Base-by-base conservation (phyloP, 768 basidiomycete genomes). In the Podaxis sp. region DNA sequence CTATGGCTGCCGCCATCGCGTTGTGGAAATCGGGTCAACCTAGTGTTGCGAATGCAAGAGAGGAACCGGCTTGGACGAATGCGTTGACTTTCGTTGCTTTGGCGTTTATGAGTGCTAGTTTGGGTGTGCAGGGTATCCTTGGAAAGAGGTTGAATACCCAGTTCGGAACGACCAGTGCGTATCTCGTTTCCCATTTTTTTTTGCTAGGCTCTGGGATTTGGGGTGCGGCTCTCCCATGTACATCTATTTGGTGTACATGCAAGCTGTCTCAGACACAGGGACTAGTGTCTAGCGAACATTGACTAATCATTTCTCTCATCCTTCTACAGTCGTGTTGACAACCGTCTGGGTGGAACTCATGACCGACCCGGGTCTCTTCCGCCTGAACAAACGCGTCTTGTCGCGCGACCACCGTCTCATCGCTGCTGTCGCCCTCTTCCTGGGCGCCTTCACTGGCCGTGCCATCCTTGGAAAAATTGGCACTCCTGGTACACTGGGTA, bases 341-440 rank as follows among this genome's bases (percentile, higher is more conserved):
- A 91, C 90, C 17, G 84, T 93, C 61, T 95, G 92, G 92, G 91
- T 93, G 66, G 93, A 95, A 68, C 84, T 95, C 53, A 82, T 91
- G 82, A 87, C 87, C 55, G 91, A 93, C 72, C 93, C 93, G 0
- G 75, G 84, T 52, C 83, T 96, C 22, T 89, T 95, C 80, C 69
- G 79, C 26, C 60, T 84, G 51, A 80, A 80, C 44, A 76, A 82
- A 55, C 75, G 75, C 56, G 81, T 90, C 64, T 71, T 71, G 8
- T 79, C 87, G 0, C 86, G 91, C 52, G 91, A 95, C 71, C 86
- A 91, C 74, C 87, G 87, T 70, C 69, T 86, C 50, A 77, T 90
- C 68, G 91, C 86, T 2, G 86, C 90, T 59, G 30, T 75, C 38
- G 71, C 83, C n/a, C 82, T 95, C 57, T 92, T 96, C 73, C 17